Conservation (phyloP, 2,329 filamentous ascomycete genomes). For the Trichoderma sp. region DNA sequence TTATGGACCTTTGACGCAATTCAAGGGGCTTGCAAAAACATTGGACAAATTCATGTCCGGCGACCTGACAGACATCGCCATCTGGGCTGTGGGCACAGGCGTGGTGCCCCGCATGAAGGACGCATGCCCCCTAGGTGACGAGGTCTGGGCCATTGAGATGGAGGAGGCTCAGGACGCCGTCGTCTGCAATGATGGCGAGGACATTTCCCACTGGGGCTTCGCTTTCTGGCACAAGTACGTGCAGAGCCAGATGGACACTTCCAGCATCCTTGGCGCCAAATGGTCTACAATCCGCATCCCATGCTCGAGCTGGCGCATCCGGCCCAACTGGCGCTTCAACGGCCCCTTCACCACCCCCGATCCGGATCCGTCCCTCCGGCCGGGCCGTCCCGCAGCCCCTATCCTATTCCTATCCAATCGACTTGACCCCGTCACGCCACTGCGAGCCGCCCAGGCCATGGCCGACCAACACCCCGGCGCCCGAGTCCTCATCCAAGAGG, state of each 20-base stretch:
- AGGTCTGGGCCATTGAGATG: not conserved
- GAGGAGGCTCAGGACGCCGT: slow-evolving; percentile 27
- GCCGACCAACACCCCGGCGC: slow-evolving; percentile 29
- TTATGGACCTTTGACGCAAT: slow-evolving; percentile 30
- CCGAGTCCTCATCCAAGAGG: slow-evolving; percentile 31
- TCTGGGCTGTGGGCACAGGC: not conserved
- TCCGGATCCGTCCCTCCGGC: slow-evolving; percentile 24
- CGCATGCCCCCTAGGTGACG: slow-evolving; percentile 21
- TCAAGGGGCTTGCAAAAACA: slow-evolving; percentile 17
- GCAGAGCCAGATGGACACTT: slow-evolving; percentile 26
- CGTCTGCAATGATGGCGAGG: slow-evolving; percentile 37
- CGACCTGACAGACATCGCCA: slow-evolving; percentile 18
- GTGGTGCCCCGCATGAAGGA: slow-evolving; percentile 25
- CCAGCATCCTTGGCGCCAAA: slow-evolving; percentile 31
- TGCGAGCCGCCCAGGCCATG: slow-evolving; percentile 35
- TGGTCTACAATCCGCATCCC: slow-evolving; percentile 39
- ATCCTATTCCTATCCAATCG: slow-evolving; percentile 43
- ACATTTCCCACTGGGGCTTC: slow-evolving; percentile 23
- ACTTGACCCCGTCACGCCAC: slow-evolving; percentile 47
- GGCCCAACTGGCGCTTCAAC: slow-evolving; percentile 41
- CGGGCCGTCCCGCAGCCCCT: slow-evolving; percentile 39
- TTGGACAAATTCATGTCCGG: slow-evolving; percentile 25
- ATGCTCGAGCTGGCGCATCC: slow-evolving; percentile 40
- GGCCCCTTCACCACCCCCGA: slow-evolving; percentile 34
- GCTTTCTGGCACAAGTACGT: slow-evolving; percentile 33